These are phyloP conservation scores for Dissoconium aciculare DNA, from an alignment of 2,329 filamentous ascomycete species.

Conservation along the genomic window DNA sequence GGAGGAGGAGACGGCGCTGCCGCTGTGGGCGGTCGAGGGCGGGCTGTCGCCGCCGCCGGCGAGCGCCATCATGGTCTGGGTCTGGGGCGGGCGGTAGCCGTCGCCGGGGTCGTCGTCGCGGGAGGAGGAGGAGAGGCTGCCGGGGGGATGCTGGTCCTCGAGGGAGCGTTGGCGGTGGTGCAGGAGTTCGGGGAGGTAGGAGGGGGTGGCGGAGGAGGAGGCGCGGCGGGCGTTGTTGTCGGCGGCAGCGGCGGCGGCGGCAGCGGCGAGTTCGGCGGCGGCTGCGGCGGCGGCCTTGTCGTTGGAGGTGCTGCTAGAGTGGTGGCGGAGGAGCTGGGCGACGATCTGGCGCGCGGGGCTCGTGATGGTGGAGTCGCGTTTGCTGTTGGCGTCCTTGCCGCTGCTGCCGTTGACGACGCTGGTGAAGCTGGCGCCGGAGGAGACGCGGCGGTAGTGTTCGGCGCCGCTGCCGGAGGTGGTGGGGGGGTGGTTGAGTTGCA, in stretches of 20 bases:
- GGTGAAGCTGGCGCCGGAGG: slow-evolving; percentile 3
- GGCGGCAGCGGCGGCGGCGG: slow-evolving; percentile 24
- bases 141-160: slow-evolving; percentile 27
- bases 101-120: too few species aligned
- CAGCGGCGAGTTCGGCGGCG: slow-evolving; percentile 31
- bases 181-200: slow-evolving; percentile 4
- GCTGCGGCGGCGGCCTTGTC: too few species aligned
- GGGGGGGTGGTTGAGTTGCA: slow-evolving; percentile 5
- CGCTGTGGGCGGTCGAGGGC: too few species aligned
- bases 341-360: slow-evolving; percentile 30
- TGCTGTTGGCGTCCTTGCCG: slow-evolving; percentile 8
- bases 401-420: slow-evolving; percentile 13
- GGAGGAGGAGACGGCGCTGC: too few species aligned
- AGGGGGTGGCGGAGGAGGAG: slow-evolving; percentile 6
- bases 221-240: slow-evolving; percentile 6
- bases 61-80: too few species aligned
- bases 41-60: too few species aligned
- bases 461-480: background rate
- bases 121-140: too few species aligned
- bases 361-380: slow-evolving; percentile 3
- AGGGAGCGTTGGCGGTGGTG: background rate
- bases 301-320: slow-evolving; percentile 26
- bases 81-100: too few species aligned
- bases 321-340: slow-evolving; percentile 40
- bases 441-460: background rate